Evolutionary conservation across 2,329 filamentous ascomycete genomes (phyloP).

Genomic region (Raffaelea ambrosiae): DNA sequence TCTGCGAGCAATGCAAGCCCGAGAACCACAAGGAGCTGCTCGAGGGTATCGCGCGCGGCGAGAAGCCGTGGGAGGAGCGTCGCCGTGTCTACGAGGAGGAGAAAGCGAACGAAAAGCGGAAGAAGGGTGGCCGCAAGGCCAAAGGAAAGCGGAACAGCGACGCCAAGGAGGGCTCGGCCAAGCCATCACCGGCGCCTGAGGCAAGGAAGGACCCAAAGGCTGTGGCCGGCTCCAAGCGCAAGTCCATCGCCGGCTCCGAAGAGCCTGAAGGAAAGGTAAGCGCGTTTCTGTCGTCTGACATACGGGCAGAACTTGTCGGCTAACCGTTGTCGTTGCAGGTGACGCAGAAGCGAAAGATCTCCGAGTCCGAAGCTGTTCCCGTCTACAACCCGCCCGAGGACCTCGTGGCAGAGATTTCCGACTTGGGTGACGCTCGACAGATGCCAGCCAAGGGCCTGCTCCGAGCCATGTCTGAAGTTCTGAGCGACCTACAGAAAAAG

Average conservation of each 20-base stretch:
- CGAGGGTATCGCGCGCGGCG: slow-evolving; percentile 67
- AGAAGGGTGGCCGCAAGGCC: slow-evolving; percentile 49
- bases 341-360: slow-evolving; percentile 46
- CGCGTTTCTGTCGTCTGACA: not conserved
- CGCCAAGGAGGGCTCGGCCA: slow-evolving; percentile 34
- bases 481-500: slow-evolving; percentile 59
- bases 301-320: not conserved
- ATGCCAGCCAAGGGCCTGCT: slow-evolving; percentile 61
- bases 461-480: slow-evolving; percentile 58
- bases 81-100: slow-evolving; percentile 56
- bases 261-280: slow-evolving; percentile 43
- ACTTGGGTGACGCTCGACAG: slow-evolving; percentile 56
- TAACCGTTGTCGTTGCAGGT: slow-evolving; percentile 22
- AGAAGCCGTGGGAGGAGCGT: slow-evolving; percentile 76
- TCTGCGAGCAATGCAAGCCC: slow-evolving; percentile 83
- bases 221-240: slow-evolving; percentile 37
- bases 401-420: slow-evolving; percentile 39
- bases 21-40: slow-evolving; percentile 75
- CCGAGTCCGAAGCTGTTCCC: slow-evolving; percentile 36
- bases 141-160: slow-evolving; percentile 62
- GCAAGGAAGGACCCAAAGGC: slow-evolving; percentile 31
- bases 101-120: slow-evolving; percentile 48
- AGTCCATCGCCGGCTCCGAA: slow-evolving; percentile 47
- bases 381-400: slow-evolving; percentile 42
- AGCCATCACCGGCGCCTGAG: slow-evolving; percentile 28